These are phyloP conservation scores for Triticum dicoccoides DNA, from an alignment of 176 grass and related monocot genomes.

Conservation along the genomic window DNA sequence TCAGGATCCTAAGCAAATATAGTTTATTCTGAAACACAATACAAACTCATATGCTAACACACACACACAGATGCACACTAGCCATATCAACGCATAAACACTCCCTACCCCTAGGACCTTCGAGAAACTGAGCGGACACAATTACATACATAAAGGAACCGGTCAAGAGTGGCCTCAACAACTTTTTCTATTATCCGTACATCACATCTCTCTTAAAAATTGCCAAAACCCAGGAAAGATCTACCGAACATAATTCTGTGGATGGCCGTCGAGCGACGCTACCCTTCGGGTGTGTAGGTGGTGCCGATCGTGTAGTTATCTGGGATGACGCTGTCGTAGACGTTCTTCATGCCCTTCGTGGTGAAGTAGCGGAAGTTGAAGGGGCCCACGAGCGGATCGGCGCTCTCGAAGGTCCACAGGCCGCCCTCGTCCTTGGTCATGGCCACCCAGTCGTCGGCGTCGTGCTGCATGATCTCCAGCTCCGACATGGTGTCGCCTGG, in stretches of 20 bases:
- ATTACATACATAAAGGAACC: too few relatives aligned
- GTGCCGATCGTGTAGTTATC: not conserved
- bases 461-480: not conserved
- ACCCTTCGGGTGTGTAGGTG: not conserved
- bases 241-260: not conserved
- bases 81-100: too few relatives aligned
- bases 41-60: too few relatives aligned
- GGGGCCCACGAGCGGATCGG: not conserved
- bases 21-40: too few relatives aligned
- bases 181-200: too few relatives aligned
- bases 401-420: not conserved
- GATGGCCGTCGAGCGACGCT: not conserved
- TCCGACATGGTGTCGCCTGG: not conserved
- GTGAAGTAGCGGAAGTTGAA: slow-evolving; percentile 1
- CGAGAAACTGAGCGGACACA: too few relatives aligned
- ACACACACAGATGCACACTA: too few relatives aligned
- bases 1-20: too few relatives aligned
- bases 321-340: not conserved
- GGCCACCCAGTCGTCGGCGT: not conserved
- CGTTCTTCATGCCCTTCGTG: not conserved
- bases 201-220: too few relatives aligned
- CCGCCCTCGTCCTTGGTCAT: not conserved
- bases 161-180: too few relatives aligned
- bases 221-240: too few relatives aligned
- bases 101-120: too few relatives aligned